Base-by-base conservation (phyloP, 768 basidiomycete species). In the Mycena crocata region DNA sequence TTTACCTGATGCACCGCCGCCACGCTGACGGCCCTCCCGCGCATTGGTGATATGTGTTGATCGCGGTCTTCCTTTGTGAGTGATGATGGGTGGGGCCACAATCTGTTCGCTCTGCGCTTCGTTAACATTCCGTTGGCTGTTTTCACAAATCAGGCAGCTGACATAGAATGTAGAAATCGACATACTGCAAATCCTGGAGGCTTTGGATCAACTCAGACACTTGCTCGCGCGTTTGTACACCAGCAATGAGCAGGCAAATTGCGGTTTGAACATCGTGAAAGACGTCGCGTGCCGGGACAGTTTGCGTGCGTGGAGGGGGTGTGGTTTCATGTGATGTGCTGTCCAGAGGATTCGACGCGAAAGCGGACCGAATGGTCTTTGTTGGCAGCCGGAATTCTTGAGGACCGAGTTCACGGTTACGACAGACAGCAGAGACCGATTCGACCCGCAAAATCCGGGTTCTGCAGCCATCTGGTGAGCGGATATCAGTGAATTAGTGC, bases 221-320 rank as follows among this genome's bases (percentile, higher is more conserved):
- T 15, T 50, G 46, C 26, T 59, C 44, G 2, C 19, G n/a, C 3
- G 57, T 59, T 17, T 59, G 57, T 19, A 59, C 28, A 8, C 57
- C 46, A 17, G 57, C 34, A 28, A 59, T 15, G 7, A 45, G 46
- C 4, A 46, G 57, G 5, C 57, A 46, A 49, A 59, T 34, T 3
- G 45, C 57, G 15, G 45, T 26, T n/a, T 59, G 57, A 14, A 59
- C 57, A 19, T 42, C 49, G 45, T 59, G 57, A n/a, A 59, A 59
- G 1, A 59, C 57, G 8, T 59, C 57, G 2, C 57, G 57, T 1
- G 49, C 48, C 1, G 49, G 59, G 14, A 61, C 19, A 12, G 55
- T 32, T 32, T 57, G 55, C 1, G 55, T 57, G 10, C 30, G 42
- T 12, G 55, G 55, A 3, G 55, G 55, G 3, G 42, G 55, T 2